Evolutionary conservation across 495 filamentous ascomycete genomes (phyloP), one percentile per base, ranked within the genome.

Genomic region (Neohortaea acidophila): DNA sequence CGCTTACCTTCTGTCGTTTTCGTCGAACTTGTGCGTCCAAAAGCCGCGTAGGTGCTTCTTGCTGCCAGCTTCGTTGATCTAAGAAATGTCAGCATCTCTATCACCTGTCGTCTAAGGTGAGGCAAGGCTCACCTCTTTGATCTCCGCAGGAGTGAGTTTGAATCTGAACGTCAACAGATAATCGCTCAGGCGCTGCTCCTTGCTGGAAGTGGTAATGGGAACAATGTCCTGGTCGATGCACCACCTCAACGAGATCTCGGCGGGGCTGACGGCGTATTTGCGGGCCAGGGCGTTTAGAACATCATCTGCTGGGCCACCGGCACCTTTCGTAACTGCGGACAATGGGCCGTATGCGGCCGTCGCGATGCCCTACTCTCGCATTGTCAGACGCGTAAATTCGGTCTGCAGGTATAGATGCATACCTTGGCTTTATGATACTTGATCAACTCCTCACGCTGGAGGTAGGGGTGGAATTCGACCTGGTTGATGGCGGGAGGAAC

Each of bases 381-480:
- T 9, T 9, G 13, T 32, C 14, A 32, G 29, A 32, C 6, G 7
- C 29, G 7, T 7, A 9, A 32, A n/a, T 7, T 6, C 29, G 11
- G 7, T 32, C 29, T 5, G 17, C 7, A 6, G 29, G 17, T 17
- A 9, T n/a, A 15, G 8, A 10, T 11, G 21, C 31, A 13, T 43
- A 26, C 44, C 38, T 49, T 44, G 52, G 70, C 58, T 48, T 71
- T 66, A 40, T 79, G 74, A 57, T 69, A 82, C 4, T 60, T 56
- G 4, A 91, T 26, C 12, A 92, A 65, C n/a, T 60, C 57, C 2
- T 61, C 61, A 54, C 78, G 84, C 56, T 92, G 85, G 24, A 93
- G 66, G 55, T 94, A 92, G 0, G 83, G 79, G 51, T 92, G 81
- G 50, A 71, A 87, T 58, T 94, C 84, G 44, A 92, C 81, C 64